Evolutionary conservation across 2,329 filamentous ascomycete species (phyloP), one percentile per base, ranked within the genome.

Genomic region (Penicillium janthinellum): DNA sequence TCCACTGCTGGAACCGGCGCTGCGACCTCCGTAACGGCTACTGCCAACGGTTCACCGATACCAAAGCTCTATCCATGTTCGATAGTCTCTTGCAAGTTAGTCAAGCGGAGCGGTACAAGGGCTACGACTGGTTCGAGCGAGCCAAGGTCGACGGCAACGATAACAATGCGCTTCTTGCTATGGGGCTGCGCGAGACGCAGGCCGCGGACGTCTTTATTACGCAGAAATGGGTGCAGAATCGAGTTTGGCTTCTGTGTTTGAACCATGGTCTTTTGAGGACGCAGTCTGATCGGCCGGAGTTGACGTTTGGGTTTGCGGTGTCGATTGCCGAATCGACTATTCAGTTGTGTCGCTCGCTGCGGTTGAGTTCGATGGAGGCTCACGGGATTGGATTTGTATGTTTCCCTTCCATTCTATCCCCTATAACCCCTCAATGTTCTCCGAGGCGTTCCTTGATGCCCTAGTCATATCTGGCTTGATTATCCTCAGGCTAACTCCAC

Each of bases 11-110:
- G 78, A 79, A 77, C 51, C 71, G 71, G 28, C 75, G 74, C 55
- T 80, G 88, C 80, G 64, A 89, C 68, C 61, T 90, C 88, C 72
- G 90, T 86, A 31, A 79, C 72, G 57, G 84, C 69, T 72, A 88
- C 88, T 53, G 89, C 80, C 57, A 91, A 71, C 67, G 92, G 82
- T 75, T 90, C 83, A 52, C 90, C 83, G 61, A 90, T 72, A 5
- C 85, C 88, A 66, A 96, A 80, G 76, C 70, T 56, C 62, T 70
- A 65, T 70, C 65, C 48, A 78, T 70, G 58, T 71, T 68, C 66
- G 73, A 70, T 56, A 79, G 70, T 60, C 72, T 70, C 52, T 68
- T 50, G 51, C 69, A 56, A 38, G 71, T 71, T 57, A 73, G 64
- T 60, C 71, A 74, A 67, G 71, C 66, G 25, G 75, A 71, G 64